Conservation (phyloP, 2,329 filamentous ascomycete genomes). For the Fusarium sp. region DNA sequence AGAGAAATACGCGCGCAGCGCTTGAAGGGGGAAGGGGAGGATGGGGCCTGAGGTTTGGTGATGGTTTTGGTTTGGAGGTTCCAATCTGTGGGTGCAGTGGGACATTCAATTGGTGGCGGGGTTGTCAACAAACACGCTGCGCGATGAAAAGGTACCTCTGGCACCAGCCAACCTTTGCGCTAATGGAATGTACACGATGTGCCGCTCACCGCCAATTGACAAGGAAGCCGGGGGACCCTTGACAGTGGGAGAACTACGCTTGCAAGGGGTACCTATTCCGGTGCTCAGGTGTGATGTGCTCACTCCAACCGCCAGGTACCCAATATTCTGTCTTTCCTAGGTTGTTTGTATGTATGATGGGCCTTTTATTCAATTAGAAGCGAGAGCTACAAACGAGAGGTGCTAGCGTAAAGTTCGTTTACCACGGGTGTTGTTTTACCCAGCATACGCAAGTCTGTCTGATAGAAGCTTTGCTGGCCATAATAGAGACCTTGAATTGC, state of each 20-base stretch:
- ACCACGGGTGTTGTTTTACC: not conserved
- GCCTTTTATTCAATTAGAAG: not conserved
- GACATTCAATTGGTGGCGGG: conserved; percentile 42
- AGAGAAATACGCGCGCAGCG: conserved; percentile 50
- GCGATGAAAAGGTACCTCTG: conserved; percentile 14
- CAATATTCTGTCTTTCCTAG: not conserved
- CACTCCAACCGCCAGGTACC: not conserved
- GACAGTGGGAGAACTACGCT: conserved; percentile 27
- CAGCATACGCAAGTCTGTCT: too few species aligned
- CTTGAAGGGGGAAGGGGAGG: conserved; percentile 44
- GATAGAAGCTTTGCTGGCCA: not conserved
- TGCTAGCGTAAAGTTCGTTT: not conserved
- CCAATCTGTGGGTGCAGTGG: conserved; percentile 38
- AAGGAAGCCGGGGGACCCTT: conserved; percentile 33
- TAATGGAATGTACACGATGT: conserved; percentile 23
- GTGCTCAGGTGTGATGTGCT: conserved; percentile 27
- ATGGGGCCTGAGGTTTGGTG: conserved; percentile 44
- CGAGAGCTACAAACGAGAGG: not conserved
- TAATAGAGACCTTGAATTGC: not conserved
- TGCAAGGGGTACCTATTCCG: conserved; percentile 36
- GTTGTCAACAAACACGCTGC: conserved; percentile 37
- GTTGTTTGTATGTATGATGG: not conserved
- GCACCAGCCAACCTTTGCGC: conserved; percentile 11
- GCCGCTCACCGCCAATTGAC: conserved; percentile 46
- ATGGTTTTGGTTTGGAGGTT: conserved; percentile 50